Evolutionary conservation across 768 basidiomycete genomes (phyloP).

Genomic region (Russula griseocarnosa): DNA sequence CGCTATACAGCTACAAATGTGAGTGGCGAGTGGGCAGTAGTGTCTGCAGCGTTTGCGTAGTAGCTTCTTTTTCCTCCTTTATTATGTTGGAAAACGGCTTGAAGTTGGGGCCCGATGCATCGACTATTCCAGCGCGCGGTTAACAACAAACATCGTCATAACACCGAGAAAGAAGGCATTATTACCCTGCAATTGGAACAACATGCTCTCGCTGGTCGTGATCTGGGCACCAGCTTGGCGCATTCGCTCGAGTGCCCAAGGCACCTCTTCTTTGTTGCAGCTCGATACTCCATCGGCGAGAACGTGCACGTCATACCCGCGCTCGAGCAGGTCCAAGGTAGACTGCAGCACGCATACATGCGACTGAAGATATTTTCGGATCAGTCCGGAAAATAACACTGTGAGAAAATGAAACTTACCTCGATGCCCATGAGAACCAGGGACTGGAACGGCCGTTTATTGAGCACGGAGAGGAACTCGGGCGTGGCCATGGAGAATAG

Average conservation of each 20-base stretch:
- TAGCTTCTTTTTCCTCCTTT: conserved; percentile 72
- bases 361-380: conserved; percentile 43
- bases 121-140: conserved; percentile 40
- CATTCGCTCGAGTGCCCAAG: conserved; percentile 65
- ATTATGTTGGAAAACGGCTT: conserved; percentile 65
- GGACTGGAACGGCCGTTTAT: conserved; percentile 46
- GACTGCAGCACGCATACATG: conserved; percentile 91
- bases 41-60: conserved; percentile 39
- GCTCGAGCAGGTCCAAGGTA: conserved; percentile 58
- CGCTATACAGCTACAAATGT: not conserved
- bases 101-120: conserved; percentile 62
- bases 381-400: not conserved
- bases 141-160: conserved; percentile 20
- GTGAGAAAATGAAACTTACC: conserved; percentile 42
- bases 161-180: conserved; percentile 26
- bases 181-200: conserved; percentile 70
- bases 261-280: conserved; percentile 74
- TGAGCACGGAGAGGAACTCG: conserved; percentile 54
- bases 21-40: conserved; percentile 31
- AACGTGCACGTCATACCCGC: conserved; percentile 55
- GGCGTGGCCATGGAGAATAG: conserved; percentile 83
- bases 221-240: conserved; percentile 71
- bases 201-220: conserved; percentile 75
- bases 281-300: conserved; percentile 84
- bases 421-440: conserved; percentile 87